Conservation (phyloP, 352 stramenopile species). For the Lagenidium giganteum region DNA sequence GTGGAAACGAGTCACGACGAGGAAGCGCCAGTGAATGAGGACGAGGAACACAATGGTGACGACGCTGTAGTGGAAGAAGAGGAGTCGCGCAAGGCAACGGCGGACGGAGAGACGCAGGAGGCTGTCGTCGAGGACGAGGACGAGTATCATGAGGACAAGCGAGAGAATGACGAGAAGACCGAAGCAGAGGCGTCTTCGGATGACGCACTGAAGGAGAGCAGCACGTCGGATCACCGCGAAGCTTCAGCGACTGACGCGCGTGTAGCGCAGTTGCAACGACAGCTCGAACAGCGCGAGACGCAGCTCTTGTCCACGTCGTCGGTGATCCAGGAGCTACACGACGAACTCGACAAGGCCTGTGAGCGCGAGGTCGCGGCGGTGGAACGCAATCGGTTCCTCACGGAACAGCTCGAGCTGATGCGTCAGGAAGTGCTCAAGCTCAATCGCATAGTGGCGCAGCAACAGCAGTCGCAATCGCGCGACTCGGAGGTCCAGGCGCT, state of each 20-base stretch:
- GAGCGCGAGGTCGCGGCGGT: constrained; percentile 57
- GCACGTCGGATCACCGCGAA: constrained; percentile 1
- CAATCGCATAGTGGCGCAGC: constrained; percentile 30
- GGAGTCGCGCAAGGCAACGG: neutral
- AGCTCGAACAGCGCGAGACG: constrained; percentile 50
- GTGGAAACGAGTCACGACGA: too few relatives aligned
- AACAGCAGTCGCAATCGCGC: constrained; percentile 18
- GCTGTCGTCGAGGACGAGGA: too few relatives aligned
- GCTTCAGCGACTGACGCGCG: neutral
- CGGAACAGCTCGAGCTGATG: constrained; percentile 62
- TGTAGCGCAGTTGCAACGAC: constrained; percentile 20
- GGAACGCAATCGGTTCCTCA: constrained; percentile 51
- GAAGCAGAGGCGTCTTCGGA: neutral
- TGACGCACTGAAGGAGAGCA: neutral
- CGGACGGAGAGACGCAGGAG: neutral
- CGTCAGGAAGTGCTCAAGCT: constrained; percentile 50
- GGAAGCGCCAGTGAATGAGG: neutral
- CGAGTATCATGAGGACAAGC: too few relatives aligned
- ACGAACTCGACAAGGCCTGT: constrained; percentile 73
- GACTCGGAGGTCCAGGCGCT: constrained; percentile 46
- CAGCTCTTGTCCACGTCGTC: constrained; percentile 61
- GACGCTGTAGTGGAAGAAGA: constrained; percentile 1
- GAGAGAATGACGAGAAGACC: neutral
- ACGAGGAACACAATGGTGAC: constrained; percentile 1
- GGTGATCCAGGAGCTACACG: constrained; percentile 63